phyloP scores from a whole-genome alignment of 306 rosid genomes.

The Senna tora region DNA sequence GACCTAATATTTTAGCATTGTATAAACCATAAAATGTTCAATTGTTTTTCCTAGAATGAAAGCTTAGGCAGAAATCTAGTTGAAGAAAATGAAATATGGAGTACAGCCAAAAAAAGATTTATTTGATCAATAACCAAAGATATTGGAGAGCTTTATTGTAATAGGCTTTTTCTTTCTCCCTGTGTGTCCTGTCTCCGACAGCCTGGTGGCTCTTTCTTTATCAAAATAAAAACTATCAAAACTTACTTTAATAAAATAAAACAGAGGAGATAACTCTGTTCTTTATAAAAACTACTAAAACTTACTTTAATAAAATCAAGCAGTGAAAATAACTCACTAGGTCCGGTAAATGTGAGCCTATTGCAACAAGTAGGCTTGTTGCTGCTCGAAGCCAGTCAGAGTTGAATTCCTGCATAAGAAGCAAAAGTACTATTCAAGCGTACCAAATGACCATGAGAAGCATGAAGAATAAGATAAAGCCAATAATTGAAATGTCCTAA shows the following conservation, averaged over 20 bases:
- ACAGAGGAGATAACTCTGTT: slow-evolving; percentile 37
- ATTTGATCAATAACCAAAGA: slow-evolving; percentile 30
- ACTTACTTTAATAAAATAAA: neutral
- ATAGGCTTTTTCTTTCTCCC: slow-evolving; percentile 13
- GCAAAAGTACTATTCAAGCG: neutral
- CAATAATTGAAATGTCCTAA: neutral
- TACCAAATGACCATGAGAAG: neutral
- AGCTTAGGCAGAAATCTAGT: slow-evolving; percentile 17
- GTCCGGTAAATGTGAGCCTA: slow-evolving; percentile 69
- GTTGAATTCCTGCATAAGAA: slow-evolving; percentile 55
- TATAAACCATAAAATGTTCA: slow-evolving; percentile 29
- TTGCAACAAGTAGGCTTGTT: slow-evolving; percentile 60
- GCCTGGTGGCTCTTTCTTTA: slow-evolving; percentile 29
- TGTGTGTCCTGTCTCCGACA: slow-evolving; percentile 25
- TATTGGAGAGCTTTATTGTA: slow-evolving; percentile 27
- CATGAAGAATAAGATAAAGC: neutral
- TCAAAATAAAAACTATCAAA: slow-evolving; percentile 1
- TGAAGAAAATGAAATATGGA: slow-evolving; percentile 22
- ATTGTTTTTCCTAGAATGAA: slow-evolving; percentile 21
- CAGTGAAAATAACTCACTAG: slow-evolving; percentile 50
- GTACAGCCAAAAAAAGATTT: slow-evolving; percentile 13
- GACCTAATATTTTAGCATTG: slow-evolving; percentile 19
- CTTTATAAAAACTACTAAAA: neutral
- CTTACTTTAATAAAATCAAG: neutral
- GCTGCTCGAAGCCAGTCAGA: slow-evolving; percentile 77